Evolutionary conservation across 176 grass and related monocot genomes (phyloP), one percentile per base, ranked within the genome.

Genomic region (Triticum monococcum): DNA sequence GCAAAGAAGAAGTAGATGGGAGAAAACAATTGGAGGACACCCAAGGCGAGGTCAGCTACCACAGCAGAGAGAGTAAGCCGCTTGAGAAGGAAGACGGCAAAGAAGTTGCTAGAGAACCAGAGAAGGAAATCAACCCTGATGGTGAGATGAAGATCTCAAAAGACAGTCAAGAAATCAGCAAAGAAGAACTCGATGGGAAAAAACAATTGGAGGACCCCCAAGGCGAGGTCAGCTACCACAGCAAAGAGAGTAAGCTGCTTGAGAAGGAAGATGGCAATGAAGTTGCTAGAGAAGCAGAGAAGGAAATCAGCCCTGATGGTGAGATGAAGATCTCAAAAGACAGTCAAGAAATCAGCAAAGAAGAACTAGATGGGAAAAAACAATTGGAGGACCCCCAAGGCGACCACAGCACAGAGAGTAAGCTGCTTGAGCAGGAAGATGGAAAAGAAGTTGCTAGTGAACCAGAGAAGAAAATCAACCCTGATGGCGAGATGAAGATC

Each of bases 351-450:
- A 75, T 76, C 46, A 61, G 76, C 46, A 79, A 79, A 79, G 79
- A 76, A 81, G 64, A 89, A 86, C 37, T 35, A 10, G 81, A 72
- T 79, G 80, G 48, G 25, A 63, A 67, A 57, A 72, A 30, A 83
- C 84, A 90, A 54, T n/a, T 56, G 72, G 90, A 83, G 82, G 65
- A 83, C 38, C 67, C 74, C 7, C 84, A 92, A 92, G 81, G 64
- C 7, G 59, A 77, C 69, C 83, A 45, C 43, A 45, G 43, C 43
- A 45, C 43, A 45, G 43, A 13, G 13, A 93, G 75, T 83, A 91
- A 90, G 68, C 54, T 85, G 36, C 77, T 88, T 83, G 93, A 89
- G 73, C 84, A 66, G 41, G 84, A 87, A 84, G 84, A 81, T 14
- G 5, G 17, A 7, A 86, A 87, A 68, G 68, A 46, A 86, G 68